Conservation (phyloP, 2,329 filamentous ascomycete genomes). For the Nannizzia gypsea region DNA sequence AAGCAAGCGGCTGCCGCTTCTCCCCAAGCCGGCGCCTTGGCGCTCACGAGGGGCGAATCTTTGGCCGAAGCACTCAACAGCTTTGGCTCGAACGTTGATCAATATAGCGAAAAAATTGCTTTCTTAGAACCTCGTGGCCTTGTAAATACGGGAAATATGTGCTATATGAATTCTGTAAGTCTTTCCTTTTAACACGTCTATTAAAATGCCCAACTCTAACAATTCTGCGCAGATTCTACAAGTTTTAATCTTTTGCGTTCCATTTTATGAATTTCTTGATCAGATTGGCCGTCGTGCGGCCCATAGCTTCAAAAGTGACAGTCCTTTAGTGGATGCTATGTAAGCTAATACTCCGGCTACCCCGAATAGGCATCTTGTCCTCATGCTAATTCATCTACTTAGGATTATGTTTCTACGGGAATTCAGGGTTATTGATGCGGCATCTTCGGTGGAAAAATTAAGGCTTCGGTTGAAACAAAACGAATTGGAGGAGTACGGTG, state of each 20-base stretch:
- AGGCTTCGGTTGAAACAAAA: conserved; percentile 62
- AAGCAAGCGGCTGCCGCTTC: conserved; percentile 20
- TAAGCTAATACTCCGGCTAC: conserved; percentile 37
- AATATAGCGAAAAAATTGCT: conserved; percentile 50
- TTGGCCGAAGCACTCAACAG: conserved; percentile 65
- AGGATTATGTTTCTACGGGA: conserved; percentile 95
- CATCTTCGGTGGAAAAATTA: conserved; percentile 60
- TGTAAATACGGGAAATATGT: conserved; percentile 97
- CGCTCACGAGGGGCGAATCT: conserved; percentile 45
- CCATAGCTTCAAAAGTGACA: conserved; percentile 90
- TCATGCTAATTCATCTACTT: conserved; percentile 13
- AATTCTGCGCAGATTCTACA: conserved; percentile 60
- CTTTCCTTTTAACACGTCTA: not conserved
- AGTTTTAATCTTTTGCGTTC: conserved; percentile 83
- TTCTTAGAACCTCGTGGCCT: conserved; percentile 89
- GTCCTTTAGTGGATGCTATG: conserved; percentile 88
- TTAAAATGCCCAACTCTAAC: conserved; percentile 17
- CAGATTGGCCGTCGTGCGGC: conserved; percentile 71
- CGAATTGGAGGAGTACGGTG: conserved; percentile 80
- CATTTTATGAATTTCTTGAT: conserved; percentile 89
- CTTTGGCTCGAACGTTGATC: conserved; percentile 54
- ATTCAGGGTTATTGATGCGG: conserved; percentile 76
- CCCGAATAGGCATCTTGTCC: not conserved
- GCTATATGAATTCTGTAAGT: conserved; percentile 98
- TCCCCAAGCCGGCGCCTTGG: conserved; percentile 24